A percentile compares a stretch with the other conserved stretches of the same genome.
Evolutionary conservation across 352 stramenopile species (phyloP).

Genomic region (Paralagenidium karlingii): DNA sequence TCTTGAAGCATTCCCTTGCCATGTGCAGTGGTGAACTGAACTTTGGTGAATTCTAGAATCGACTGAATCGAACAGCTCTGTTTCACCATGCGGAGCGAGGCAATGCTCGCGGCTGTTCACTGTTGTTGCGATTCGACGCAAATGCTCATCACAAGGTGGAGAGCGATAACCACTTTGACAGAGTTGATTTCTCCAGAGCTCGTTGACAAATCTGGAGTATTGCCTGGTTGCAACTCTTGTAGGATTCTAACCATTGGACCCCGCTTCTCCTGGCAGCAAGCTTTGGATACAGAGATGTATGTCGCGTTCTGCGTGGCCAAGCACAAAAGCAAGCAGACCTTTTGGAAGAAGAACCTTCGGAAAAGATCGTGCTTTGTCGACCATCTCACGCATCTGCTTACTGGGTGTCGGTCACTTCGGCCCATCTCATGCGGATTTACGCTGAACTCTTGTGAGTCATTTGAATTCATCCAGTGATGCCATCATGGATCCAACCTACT

Average conservation of each 20-base stretch:
- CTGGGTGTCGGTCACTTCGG: slow-evolving; percentile 26
- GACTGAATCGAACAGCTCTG: slow-evolving; percentile 21
- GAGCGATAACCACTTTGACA: too few relatives aligned
- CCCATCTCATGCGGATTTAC: slow-evolving; percentile 31
- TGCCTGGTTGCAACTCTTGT: too few relatives aligned
- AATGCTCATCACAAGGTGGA: slow-evolving; percentile 24
- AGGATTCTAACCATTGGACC: slow-evolving; percentile 8
- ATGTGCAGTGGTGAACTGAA: too few relatives aligned
- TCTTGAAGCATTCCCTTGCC: background rate
- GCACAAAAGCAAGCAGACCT: slow-evolving; percentile 13
- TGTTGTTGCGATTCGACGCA: slow-evolving; percentile 20
- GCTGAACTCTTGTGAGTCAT: slow-evolving; percentile 22
- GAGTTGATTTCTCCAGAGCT: too few relatives aligned
- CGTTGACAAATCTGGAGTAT: too few relatives aligned
- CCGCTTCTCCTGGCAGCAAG: slow-evolving; percentile 27
- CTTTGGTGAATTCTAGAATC: too few relatives aligned
- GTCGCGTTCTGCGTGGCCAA: slow-evolving; percentile 13
- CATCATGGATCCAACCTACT: too few relatives aligned
- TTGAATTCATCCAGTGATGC: too few relatives aligned
- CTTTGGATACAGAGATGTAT: slow-evolving; percentile 27
- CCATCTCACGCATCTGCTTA: background rate
- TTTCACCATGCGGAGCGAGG: slow-evolving; percentile 32
- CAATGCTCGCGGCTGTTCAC: slow-evolving; percentile 22
- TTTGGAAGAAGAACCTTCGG: slow-evolving; percentile 11
- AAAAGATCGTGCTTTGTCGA: background rate